Percentiles rank a stretch among this genome's conserved stretches.
phyloP scores from a whole-genome alignment of 2,329 filamentous ascomycete species.

The Colletotrichum orchidophilum region DNA sequence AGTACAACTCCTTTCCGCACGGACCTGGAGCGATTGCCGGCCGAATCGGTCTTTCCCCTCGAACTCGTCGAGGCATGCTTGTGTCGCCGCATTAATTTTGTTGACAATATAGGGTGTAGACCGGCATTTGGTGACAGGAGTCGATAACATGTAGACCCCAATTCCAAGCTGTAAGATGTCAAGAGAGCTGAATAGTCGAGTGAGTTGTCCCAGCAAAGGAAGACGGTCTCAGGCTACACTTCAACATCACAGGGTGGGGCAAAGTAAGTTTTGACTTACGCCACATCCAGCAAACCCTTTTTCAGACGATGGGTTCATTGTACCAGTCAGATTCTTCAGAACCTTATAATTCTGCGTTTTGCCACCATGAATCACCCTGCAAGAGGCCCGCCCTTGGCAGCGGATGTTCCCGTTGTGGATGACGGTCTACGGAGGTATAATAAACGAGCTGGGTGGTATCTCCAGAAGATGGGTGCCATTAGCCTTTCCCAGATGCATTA shows the following conservation, averaged over 20 bases:
- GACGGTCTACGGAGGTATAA: too few species aligned
- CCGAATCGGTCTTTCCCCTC: constrained; percentile 57
- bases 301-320: constrained; percentile 65
- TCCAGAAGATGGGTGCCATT: too few species aligned
- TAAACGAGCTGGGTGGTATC: too few species aligned
- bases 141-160: constrained; percentile 74
- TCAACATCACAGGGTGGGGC: constrained; percentile 70
- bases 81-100: constrained; percentile 56
- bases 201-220: constrained; percentile 69
- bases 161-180: constrained; percentile 68
- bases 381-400: constrained; percentile 68
- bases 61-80: constrained; percentile 59
- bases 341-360: constrained; percentile 69
- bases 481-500: too few species aligned
- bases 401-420: too few species aligned
- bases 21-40: too few species aligned
- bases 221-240: constrained; percentile 68
- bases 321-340: constrained; percentile 75
- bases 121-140: constrained; percentile 66
- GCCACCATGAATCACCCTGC: constrained; percentile 67
- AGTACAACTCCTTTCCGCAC: too few species aligned
- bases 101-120: constrained; percentile 76
- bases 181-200: constrained; percentile 69
- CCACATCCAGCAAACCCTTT: constrained; percentile 73
- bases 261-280: constrained; percentile 69